A percentile compares a stretch with the other conserved stretches of the same genome.
Conservation (phyloP, 306 rosid genomes). For the Trifolium fragiferum region DNA sequence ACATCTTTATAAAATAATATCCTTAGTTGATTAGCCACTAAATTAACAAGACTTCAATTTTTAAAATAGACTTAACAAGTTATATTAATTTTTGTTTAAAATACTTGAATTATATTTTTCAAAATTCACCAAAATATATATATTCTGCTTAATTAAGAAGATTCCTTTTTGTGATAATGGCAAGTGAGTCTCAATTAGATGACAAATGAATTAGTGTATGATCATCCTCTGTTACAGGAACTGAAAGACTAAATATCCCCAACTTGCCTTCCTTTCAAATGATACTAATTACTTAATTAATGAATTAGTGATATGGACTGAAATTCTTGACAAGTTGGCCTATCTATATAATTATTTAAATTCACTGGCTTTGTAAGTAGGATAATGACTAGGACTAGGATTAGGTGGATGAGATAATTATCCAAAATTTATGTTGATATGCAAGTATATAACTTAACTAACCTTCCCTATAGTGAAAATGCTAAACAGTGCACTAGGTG, state of each 20-base stretch:
- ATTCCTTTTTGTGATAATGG: constrained; percentile 61
- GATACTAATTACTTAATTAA: background rate
- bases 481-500: too few relatives aligned
- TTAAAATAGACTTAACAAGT: background rate
- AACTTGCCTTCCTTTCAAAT: constrained; percentile 41
- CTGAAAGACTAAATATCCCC: constrained; percentile 38
- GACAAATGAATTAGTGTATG: constrained; percentile 12
- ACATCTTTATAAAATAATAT: background rate
- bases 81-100: background rate
- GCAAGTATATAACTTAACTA: background rate
- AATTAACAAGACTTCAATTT: background rate
- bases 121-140: background rate
- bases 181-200: constrained; percentile 48
- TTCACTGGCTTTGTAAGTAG: constrained; percentile 30
- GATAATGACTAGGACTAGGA: constrained; percentile 27
- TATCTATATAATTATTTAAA: constrained; percentile 11
- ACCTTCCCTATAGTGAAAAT: too few relatives aligned
- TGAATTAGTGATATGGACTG: background rate
- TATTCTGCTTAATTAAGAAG: constrained; percentile 37
- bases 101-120: background rate
- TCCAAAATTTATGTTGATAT: background rate
- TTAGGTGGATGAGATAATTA: background rate
- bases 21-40: background rate
- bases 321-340: constrained; percentile 10
- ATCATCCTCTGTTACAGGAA: constrained; percentile 36